These are phyloP conservation scores for Amphirosellinia nigrospora DNA, from an alignment of 495 filamentous ascomycete species.

Conservation along the genomic window DNA sequence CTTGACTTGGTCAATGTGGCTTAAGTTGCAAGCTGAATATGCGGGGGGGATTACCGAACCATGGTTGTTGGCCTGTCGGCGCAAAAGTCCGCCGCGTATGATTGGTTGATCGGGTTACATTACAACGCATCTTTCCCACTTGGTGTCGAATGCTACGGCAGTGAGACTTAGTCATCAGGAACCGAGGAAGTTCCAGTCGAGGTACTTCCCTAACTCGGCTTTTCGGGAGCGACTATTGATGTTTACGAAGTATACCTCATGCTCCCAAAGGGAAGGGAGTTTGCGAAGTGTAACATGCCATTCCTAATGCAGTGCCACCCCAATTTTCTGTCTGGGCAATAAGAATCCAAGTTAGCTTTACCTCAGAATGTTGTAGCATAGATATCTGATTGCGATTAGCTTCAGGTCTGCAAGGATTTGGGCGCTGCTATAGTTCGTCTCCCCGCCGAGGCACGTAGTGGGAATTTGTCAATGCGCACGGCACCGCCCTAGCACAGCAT, in stretches of 20 bases:
- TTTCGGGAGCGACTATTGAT: neutral
- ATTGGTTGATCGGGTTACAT: slow-evolving; percentile 4
- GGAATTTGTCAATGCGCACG: slow-evolving; percentile 2
- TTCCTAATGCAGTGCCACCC: neutral
- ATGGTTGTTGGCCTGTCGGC: neutral
- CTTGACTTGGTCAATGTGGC: neutral
- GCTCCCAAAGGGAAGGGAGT: neutral
- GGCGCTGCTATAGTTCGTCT: neutral
- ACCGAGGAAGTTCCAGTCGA: neutral
- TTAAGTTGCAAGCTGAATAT: slow-evolving; percentile 19
- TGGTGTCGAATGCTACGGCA: neutral
- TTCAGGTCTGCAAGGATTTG: neutral
- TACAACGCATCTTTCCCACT: neutral
- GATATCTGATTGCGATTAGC: neutral
- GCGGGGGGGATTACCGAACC: neutral
- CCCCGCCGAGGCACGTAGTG: neutral
- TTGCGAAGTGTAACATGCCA: slow-evolving; percentile 4
- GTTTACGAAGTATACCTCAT: neutral
- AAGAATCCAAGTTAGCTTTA: neutral
- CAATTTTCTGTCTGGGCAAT: neutral
- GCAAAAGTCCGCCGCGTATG: neutral
- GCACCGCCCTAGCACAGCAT: neutral
- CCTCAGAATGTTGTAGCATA: neutral
- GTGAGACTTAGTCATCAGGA: neutral
- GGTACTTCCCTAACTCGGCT: neutral